Conservation (phyloP, 805 yeast genomes). For the Cyberlindnera maclurae region DNA sequence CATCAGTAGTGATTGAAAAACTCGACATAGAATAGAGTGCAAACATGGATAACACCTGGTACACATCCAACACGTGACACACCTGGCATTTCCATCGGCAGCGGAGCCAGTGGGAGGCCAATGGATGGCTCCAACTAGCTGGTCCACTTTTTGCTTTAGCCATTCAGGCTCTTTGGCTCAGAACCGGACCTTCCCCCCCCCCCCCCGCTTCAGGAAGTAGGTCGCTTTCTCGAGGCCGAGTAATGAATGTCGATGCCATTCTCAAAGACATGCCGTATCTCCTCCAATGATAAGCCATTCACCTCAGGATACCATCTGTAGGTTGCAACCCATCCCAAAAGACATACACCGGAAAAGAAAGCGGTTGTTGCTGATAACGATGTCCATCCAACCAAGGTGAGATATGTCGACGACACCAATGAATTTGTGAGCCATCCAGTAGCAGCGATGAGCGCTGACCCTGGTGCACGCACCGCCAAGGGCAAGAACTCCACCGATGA, state of each 20-base stretch:
- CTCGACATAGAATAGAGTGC: too few species aligned
- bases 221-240: too few species aligned
- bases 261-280: conserved; percentile 32
- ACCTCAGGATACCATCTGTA: conserved; percentile 38
- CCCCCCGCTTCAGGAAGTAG: too few species aligned
- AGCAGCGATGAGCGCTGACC: conserved; percentile 35
- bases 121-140: too few species aligned
- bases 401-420: conserved; percentile 29
- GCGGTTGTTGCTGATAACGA: conserved; percentile 29
- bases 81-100: too few species aligned
- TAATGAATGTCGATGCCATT: conserved; percentile 33
- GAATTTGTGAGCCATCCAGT: conserved; percentile 36
- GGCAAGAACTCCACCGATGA: conserved; percentile 38
- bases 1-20: too few species aligned
- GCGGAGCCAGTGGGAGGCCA: too few species aligned
- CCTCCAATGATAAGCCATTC: conserved; percentile 36
- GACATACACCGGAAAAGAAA: conserved; percentile 27
- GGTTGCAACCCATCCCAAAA: conserved; percentile 33
- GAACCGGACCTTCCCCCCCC: too few species aligned
- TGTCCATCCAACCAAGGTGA: conserved; percentile 25
- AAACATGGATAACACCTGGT: too few species aligned
- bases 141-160: too few species aligned
- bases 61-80: too few species aligned
- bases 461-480: conserved; percentile 33
- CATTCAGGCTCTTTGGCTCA: too few species aligned